Evolutionary conservation across 2,329 filamentous ascomycete genomes (phyloP), one percentile per base, ranked within the genome.

Genomic region (Purpureocillium lavendulum): DNA sequence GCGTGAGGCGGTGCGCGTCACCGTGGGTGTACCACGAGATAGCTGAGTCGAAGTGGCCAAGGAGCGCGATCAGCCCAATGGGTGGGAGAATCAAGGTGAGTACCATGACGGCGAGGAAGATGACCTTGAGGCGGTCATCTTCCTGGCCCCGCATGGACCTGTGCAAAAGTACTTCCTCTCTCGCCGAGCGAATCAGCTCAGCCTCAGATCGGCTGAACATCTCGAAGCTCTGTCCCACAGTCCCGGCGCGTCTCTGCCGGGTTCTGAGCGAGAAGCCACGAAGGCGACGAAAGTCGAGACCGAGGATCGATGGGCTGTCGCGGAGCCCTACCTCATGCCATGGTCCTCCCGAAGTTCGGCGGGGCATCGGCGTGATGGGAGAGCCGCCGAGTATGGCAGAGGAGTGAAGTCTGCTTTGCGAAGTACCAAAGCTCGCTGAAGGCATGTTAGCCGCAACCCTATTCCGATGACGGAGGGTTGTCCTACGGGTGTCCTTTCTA

Each of bases 1-100:
- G 28, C 5, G 56, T 66, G 17, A 73, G 53, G 8, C 49, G 50
- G 16, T 58, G 53, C 18, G 65, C 60, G 48, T 71, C 63, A 6
- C 72, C 71, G 2, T 59, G 53, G 0, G 70, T 72, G 38, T 62
- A 65, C 70, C 70, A 75, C 7, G 62, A 62, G 21, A 75, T 60
- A 0, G 62, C 62, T 1, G 58, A 55, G 45, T 71, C 62, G 34
- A 74, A 66, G 11, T 54, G 59, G 10, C 70, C 69, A 9, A 50
- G 56, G 18, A 71, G 58, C 1, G 67, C 65, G 7, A 73, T 48
- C 1, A 70, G 42, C 0, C 68, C 64, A 9, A 70, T 52, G 35
- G 75, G 67, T 0, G 72, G 72, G n/a, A 75, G 60, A 7, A 57
- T 31, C 1, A 67, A 39, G 14, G 64, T 65, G 32, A 70, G 35